Conservation (phyloP, 768 basidiomycete genomes). For the Tylopilus plumbeoviolaceoides region DNA sequence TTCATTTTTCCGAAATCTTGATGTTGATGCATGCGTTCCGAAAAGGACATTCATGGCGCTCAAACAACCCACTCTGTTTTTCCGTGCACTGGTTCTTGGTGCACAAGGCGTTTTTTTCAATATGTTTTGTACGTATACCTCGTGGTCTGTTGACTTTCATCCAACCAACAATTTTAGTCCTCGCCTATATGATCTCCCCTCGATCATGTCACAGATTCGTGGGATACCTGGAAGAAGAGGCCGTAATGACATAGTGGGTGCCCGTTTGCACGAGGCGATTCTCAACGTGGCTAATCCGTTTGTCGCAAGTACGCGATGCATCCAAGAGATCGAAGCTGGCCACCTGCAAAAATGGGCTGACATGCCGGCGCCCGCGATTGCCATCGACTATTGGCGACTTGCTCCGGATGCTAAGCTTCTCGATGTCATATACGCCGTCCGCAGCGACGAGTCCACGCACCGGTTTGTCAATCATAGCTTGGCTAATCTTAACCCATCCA, state of each 20-base stretch:
- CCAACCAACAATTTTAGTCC: constrained; percentile 41
- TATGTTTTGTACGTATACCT: constrained; percentile 63
- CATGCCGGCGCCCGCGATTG: constrained; percentile 77
- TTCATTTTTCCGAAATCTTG: constrained; percentile 1
- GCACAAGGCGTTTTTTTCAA: constrained; percentile 94
- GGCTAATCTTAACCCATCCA: constrained; percentile 72
- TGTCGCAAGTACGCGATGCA: constrained; percentile 63
- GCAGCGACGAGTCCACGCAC: constrained; percentile 91
- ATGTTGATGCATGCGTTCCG: constrained; percentile 16
- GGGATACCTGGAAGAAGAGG: constrained; percentile 91
- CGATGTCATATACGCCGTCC: constrained; percentile 88
- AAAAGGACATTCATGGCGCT: constrained; percentile 93
- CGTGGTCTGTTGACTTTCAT: constrained; percentile 9
- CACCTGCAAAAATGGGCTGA: constrained; percentile 78
- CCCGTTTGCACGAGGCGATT: constrained; percentile 14
- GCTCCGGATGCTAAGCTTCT: constrained; percentile 66
- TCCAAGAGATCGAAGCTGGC: constrained; percentile 78
- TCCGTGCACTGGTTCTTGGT: constrained; percentile 79
- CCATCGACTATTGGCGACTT: constrained; percentile 94
- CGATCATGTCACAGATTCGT: constrained; percentile 87
- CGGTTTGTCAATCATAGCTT: constrained; percentile 95
- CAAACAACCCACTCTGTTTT: constrained; percentile 70
- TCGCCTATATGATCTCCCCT: constrained; percentile 75
- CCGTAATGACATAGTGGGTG: constrained; percentile 83
- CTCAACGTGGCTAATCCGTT: constrained; percentile 14